Evolutionary conservation across 495 filamentous ascomycete genomes (phyloP).

Genomic region (Aspergillus ostianus): DNA sequence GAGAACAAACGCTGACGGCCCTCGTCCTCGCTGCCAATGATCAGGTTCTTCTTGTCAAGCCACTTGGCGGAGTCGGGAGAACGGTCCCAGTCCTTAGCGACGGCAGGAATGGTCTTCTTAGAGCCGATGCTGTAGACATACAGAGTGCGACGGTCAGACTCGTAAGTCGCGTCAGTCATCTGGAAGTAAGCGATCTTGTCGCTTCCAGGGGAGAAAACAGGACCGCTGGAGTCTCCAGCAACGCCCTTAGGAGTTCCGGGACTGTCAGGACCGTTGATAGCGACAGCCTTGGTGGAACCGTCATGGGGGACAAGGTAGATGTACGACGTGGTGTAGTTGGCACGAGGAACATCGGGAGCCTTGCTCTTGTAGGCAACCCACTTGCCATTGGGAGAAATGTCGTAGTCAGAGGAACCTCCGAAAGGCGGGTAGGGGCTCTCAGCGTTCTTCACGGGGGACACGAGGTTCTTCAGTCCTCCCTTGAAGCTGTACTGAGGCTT

Average conservation of each 20-base stretch:
- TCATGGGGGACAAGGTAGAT: conserved; percentile 42
- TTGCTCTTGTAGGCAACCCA: conserved; percentile 45
- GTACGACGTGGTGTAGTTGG: conserved; percentile 39
- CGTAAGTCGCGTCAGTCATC: conserved; percentile 37
- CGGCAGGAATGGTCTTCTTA: conserved; percentile 26
- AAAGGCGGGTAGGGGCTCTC: conserved; percentile 47
- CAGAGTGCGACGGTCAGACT: conserved; percentile 35
- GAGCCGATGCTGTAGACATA: conserved; percentile 35
- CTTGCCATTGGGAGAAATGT: conserved; percentile 39
- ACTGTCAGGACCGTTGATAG: conserved; percentile 37
- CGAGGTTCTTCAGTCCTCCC: conserved; percentile 38
- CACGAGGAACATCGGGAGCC: conserved; percentile 36
- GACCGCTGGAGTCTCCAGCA: conserved; percentile 33
- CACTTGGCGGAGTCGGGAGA: conserved; percentile 37
- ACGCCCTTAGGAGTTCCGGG: conserved; percentile 26
- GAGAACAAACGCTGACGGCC: conserved; percentile 32
- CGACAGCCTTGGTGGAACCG: conserved; percentile 27
- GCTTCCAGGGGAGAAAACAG: conserved; percentile 40
- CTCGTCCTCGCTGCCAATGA: conserved; percentile 32
- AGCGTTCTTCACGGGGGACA: conserved; percentile 41
- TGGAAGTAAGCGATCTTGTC: conserved; percentile 39
- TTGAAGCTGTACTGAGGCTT: conserved; percentile 17
- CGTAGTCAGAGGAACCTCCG: conserved; percentile 40
- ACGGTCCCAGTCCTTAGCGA: conserved; percentile 42
- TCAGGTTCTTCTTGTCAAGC: conserved; percentile 33